Base-by-base conservation (phyloP, 331 rosid species). In the Acacia pycnantha region DNA sequence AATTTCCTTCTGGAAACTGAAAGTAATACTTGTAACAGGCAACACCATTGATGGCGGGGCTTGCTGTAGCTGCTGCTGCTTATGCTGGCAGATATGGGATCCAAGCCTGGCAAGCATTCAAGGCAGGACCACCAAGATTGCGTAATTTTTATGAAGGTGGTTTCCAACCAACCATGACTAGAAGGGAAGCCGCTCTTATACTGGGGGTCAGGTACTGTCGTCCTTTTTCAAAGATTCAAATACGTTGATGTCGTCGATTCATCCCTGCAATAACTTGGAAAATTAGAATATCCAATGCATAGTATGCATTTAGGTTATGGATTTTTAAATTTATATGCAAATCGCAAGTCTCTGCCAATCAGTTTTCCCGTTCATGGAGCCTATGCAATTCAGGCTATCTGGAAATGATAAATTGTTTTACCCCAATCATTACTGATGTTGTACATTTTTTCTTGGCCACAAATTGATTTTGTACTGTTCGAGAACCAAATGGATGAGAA, bases 31-130 rank as follows among this genome's bases (percentile, higher is more conserved):
- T 82, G 80, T 44, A 82, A 51, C 85, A 95, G 98, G 89, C 84
- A 41, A 80, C 95, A 8, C 94, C 95, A 1, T 82, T 93, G 64
- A 12, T 90, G 9, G 87, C 95, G 12, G 97, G 97, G 76, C 1
- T 90, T 47, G 91, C 91, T 35, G 93, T 93, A 54, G 98, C 98
- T 40, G 98, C 97, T 3, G 90, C 97, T 72, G 98, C 98, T 65
- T 93, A 88, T 84, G 98, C 91, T 0, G 94, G 92, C 22, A 89
- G 84, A 69, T 91, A 85, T 82, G 79, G 97, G 21, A 88, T 95
- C 47, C 83, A 43, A 65, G 97, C 97, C 82, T 95, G 97, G 97
- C 94, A 93, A 79, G 93, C 95, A 66, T 85, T 93, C 85, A 91
- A 88, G 87, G 89, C 86, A n/a, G 75, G 83, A 10, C 97, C 80